Percentiles rank a stretch among this genome's conserved stretches.
Evolutionary conservation across 495 filamentous ascomycete genomes (phyloP).

Genomic region (Cercophora scortea): DNA sequence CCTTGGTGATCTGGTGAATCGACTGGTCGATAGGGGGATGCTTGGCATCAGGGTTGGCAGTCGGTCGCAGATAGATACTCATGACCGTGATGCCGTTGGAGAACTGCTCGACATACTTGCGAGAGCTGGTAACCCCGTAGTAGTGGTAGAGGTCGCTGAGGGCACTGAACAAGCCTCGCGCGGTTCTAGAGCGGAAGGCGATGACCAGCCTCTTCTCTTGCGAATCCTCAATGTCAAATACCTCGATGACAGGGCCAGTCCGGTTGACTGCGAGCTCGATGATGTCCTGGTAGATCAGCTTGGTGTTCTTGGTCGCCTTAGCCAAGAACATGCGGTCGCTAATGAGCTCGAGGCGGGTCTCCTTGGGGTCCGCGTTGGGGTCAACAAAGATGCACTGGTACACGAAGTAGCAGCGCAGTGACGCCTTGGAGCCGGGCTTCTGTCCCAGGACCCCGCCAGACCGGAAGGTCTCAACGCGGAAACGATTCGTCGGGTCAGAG

Average conservation of each 20-base stretch:
- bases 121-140: conserved; percentile 90
- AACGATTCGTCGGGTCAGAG: conserved; percentile 52
- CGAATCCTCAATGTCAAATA: conserved; percentile 88
- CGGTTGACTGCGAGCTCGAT: conserved; percentile 75
- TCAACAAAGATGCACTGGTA: conserved; percentile 89
- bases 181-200: conserved; percentile 87
- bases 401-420: conserved; percentile 95
- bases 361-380: conserved; percentile 59
- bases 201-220: conserved; percentile 89
- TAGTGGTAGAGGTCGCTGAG: conserved; percentile 96
- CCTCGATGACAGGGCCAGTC: conserved; percentile 92
- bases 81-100: conserved; percentile 96
- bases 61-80: conserved; percentile 82
- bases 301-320: conserved; percentile 93
- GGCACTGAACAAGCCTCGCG: conserved; percentile 89
- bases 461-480: conserved; percentile 94
- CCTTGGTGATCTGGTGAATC: conserved; percentile 98
- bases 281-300: conserved; percentile 86
- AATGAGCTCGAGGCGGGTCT: conserved; percentile 85
- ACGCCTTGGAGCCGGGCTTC: conserved; percentile 51
- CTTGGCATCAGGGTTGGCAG: conserved; percentile 42
- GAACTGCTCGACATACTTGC: conserved; percentile 98
- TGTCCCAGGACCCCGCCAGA: conserved; percentile 64
- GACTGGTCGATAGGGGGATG: conserved; percentile 69
- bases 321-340: conserved; percentile 90